Base-by-base conservation (phyloP, 2,329 filamentous ascomycete genomes). In the Fusarium pseudonygamai region DNA sequence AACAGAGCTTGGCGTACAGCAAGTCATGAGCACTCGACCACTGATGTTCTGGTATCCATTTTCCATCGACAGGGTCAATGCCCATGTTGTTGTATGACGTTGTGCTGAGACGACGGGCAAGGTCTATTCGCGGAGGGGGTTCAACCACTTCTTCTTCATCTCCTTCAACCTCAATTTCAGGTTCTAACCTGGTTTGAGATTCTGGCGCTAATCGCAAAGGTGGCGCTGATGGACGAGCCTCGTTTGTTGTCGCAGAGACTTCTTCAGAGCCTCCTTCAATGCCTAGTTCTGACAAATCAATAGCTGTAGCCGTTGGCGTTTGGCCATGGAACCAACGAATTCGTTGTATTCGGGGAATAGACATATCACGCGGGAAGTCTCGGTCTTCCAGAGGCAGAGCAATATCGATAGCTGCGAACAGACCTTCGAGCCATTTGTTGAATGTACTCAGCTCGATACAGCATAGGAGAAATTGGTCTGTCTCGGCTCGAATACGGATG, bases 371-470 rank as follows among this genome's bases (percentile, higher is more conserved):
- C 6, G 90, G 89, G 59, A 91, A 87, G 47, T 89, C 87, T 52
- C 93, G 89, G 73, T 94, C 92, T 74, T 95, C 93, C 43, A 94
- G 86, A 3, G 92, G 89, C 2, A 88, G 85, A 18, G 92, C 89
- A 26, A 95, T 88, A 77, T 93, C 91, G 67, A 95, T 92, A 52
- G 91, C 92, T n/a, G 91, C 91, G 76, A 91, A 93, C 15, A 93
- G 83, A 6, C 85, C 85, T 77, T 93, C 90, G 5, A 94, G 83
- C 91, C 93, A 93, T 56, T 87, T 86, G 69, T 93, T 86, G 79
- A 94, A 92, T 2, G 86, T 89, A 63, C 90, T 87, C 60, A 93
- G 84, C 57, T 90, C 88, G 59, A 89, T 83, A 72, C 91, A 92
- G 6, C 91, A 91, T 13, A 95, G 82, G 26, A 95, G 82, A 67